phyloP scores from a whole-genome alignment of 2,329 filamentous ascomycete genomes.

The Diaporthe amygdali region DNA sequence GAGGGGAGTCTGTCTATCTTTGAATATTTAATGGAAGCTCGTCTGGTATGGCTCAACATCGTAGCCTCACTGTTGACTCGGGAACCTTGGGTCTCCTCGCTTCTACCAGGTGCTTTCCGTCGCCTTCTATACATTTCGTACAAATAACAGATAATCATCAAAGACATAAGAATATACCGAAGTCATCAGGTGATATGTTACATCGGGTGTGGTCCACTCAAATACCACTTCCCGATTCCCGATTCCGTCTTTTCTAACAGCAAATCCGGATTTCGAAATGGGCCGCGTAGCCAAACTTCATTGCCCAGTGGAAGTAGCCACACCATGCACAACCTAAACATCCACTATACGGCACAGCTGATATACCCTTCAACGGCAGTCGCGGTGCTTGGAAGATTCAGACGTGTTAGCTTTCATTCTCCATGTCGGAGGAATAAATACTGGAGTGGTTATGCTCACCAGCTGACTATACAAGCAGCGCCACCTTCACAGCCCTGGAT shows the following conservation, averaged over 20 bases:
- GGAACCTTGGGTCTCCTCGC: too few species aligned
- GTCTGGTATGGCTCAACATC: not conserved
- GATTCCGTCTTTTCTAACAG: too few species aligned
- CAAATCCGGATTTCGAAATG: too few species aligned
- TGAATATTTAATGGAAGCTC: not conserved
- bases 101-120: too few species aligned
- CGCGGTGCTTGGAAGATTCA: not conserved
- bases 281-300: not conserved
- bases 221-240: too few species aligned
- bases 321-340: too few species aligned
- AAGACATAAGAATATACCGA: not conserved
- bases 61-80: too few species aligned
- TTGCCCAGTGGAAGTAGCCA: not conserved
- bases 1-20: conserved; percentile 3
- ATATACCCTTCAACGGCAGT: not conserved
- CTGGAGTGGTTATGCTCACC: not conserved
- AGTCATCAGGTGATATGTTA: not conserved
- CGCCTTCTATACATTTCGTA: not conserved
- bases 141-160: not conserved
- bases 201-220: not conserved
- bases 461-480: not conserved
- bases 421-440: fast-evolving
- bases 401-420: not conserved
- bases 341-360: not conserved
- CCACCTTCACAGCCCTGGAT: not conserved